These are phyloP conservation scores for Bromus sterilis DNA, from an alignment of 176 grass and related monocot genomes.

Conservation along the genomic window DNA sequence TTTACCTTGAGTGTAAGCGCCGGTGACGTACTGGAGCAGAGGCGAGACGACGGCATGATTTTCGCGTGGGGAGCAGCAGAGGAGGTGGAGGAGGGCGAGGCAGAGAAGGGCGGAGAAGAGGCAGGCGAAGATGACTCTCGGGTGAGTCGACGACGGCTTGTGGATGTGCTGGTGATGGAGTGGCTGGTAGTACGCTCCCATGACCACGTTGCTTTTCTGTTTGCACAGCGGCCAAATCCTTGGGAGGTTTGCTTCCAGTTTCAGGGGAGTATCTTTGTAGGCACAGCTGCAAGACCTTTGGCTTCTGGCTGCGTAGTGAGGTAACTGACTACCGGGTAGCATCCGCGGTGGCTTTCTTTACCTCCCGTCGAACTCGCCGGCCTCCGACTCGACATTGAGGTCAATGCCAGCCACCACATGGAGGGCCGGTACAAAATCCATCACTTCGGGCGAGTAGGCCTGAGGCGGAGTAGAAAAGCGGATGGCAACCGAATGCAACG, in stretches of 20 bases:
- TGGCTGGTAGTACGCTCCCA: background rate
- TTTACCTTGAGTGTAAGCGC: background rate
- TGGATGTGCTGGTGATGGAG: background rate
- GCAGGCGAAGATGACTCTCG: background rate
- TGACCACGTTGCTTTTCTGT: background rate
- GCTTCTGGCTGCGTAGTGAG: no score
- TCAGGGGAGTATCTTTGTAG: background rate
- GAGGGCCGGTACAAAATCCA: no score
- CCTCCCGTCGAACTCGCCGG: no score
- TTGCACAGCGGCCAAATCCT: background rate
- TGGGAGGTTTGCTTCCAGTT: background rate
- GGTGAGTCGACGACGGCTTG: background rate
- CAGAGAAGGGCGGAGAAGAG: background rate
- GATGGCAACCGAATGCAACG: no score
- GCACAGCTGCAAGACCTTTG: background rate
- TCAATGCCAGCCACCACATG: no score
- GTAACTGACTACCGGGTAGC: background rate
- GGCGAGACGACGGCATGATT: background rate
- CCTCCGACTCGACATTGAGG: no score
- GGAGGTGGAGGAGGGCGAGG: slow-evolving; percentile 17
- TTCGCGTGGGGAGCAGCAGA: background rate
- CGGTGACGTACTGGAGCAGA: background rate
- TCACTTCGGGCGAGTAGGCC: no score
- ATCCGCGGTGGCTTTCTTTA: no score
- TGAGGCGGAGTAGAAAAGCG: no score